Conservation (phyloP, 139 green algal genomes). For the Microglena sp. region DNA sequence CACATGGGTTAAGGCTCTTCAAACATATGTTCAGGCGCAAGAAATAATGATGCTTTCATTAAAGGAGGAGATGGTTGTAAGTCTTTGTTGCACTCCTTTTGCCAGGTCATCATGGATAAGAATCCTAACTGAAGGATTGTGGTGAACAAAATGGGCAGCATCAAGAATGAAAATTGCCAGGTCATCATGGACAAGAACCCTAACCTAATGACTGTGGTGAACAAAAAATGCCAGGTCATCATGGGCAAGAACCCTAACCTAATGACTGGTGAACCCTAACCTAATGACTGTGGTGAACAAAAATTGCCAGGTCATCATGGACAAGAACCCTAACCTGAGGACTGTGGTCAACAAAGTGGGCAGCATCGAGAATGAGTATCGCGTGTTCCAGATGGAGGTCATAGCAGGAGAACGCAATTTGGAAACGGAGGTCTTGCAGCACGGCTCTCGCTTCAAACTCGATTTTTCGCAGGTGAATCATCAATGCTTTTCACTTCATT, state of each 20-base stretch:
- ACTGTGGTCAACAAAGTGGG: slow-evolving; percentile 96
- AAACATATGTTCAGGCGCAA: too few relatives aligned
- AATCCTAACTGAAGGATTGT: slow-evolving; percentile 81
- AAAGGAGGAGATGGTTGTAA: background rate
- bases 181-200: background rate
- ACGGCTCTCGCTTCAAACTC: slow-evolving; percentile 73
- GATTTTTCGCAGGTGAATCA: slow-evolving; percentile 79
- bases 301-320: slow-evolving; percentile 38
- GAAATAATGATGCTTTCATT: background rate
- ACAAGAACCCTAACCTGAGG: slow-evolving; percentile 86
- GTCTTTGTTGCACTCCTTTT: background rate
- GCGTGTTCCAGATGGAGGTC: slow-evolving; percentile 91
- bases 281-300: background rate
- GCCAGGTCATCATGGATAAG: slow-evolving; percentile 72
- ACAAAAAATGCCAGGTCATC: background rate
- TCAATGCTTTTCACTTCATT: background rate
- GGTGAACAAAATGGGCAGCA: background rate
- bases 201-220: background rate
- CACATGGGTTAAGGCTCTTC: too few relatives aligned
- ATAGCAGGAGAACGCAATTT: slow-evolving; percentile 66
- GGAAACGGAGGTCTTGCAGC: slow-evolving; percentile 76
- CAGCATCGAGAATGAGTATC: slow-evolving; percentile 86
- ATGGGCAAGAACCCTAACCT: background rate
- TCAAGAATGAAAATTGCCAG: background rate
- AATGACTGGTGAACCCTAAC: background rate